Percentiles rank a stretch among this genome's conserved stretches.
Conservation (phyloP, 495 filamentous ascomycete species). For the Penicillium dipodomyicola region DNA sequence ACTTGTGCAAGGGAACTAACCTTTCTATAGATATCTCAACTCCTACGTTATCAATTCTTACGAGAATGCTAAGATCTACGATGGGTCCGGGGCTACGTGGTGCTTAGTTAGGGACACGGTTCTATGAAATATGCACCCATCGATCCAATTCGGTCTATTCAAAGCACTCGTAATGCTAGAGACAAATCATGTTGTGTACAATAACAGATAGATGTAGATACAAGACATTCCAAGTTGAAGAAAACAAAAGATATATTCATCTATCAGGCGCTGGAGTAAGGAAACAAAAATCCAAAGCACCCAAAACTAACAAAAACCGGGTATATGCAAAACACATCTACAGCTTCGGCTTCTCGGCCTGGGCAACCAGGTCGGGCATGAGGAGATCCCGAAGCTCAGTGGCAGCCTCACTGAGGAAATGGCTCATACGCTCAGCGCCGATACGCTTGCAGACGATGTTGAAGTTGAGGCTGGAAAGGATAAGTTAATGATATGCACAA, state of each 20-base stretch:
- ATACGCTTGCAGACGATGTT: conserved; percentile 95
- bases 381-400: conserved; percentile 86
- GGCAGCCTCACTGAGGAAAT: conserved; percentile 91
- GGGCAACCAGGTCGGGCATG: conserved; percentile 72
- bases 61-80: no score
- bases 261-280: conserved; percentile 8
- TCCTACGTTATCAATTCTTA: no score
- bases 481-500: conserved; percentile 23
- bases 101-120: no score
- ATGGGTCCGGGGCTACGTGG: no score
- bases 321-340: conserved; percentile 38
- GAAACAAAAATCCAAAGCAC: conserved; percentile 6
- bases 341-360: conserved; percentile 80
- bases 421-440: conserved; percentile 88
- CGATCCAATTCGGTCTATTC: not conserved
- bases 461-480: conserved; percentile 75
- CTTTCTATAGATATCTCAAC: no score
- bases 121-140: not conserved
- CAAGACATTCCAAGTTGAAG: not conserved
- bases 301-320: conserved; percentile 10
- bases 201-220: not conserved
- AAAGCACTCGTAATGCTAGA: not conserved
- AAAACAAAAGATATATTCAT: conserved; percentile 8
- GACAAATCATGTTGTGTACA: not conserved
- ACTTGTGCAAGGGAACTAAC: no score